These are phyloP conservation scores for Aspergillus nomiae DNA, from an alignment of 2,329 filamentous ascomycete species.

Conservation along the genomic window DNA sequence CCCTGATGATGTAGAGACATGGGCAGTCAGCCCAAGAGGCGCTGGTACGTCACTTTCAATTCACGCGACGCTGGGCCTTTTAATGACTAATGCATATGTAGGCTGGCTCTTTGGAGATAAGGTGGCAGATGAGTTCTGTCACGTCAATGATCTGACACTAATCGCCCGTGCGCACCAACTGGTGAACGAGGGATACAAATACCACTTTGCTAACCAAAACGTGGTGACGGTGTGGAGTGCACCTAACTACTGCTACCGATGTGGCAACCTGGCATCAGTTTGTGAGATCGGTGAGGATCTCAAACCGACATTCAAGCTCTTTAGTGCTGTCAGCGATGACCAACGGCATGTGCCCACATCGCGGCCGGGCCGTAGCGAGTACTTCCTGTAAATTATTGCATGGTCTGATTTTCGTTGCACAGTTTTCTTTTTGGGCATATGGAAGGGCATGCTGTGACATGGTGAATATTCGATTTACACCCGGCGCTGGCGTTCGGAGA, in stretches of 20 bases:
- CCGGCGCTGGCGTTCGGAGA: slow-evolving; percentile 37
- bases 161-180: slow-evolving; percentile 75
- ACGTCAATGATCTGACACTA: slow-evolving; percentile 71
- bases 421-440: slow-evolving; percentile 11
- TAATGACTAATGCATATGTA: slow-evolving; percentile 17
- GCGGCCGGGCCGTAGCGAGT: slow-evolving; percentile 50
- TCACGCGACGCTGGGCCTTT: neutral
- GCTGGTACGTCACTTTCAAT: slow-evolving; percentile 52
- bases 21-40: slow-evolving; percentile 69
- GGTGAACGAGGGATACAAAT: slow-evolving; percentile 81
- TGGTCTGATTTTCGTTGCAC: slow-evolving; percentile 7
- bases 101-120: slow-evolving; percentile 70
- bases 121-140: slow-evolving; percentile 74
- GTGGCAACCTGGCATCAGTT: slow-evolving; percentile 86
- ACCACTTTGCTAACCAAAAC: slow-evolving; percentile 92
- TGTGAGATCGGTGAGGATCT: slow-evolving; percentile 87
- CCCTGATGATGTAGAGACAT: slow-evolving; percentile 70
- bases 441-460: slow-evolving; percentile 13
- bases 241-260: slow-evolving; percentile 96
- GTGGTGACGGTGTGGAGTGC: slow-evolving; percentile 81
- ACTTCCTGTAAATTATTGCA: slow-evolving; percentile 45
- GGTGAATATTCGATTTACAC: slow-evolving; percentile 28
- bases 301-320: slow-evolving; percentile 77
- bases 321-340: slow-evolving; percentile 50
- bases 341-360: slow-evolving; percentile 48